Percentiles rank a stretch among this genome's conserved stretches.
Evolutionary conservation across 1,139 yeast species (phyloP).

Genomic region (Candida anutae): DNA sequence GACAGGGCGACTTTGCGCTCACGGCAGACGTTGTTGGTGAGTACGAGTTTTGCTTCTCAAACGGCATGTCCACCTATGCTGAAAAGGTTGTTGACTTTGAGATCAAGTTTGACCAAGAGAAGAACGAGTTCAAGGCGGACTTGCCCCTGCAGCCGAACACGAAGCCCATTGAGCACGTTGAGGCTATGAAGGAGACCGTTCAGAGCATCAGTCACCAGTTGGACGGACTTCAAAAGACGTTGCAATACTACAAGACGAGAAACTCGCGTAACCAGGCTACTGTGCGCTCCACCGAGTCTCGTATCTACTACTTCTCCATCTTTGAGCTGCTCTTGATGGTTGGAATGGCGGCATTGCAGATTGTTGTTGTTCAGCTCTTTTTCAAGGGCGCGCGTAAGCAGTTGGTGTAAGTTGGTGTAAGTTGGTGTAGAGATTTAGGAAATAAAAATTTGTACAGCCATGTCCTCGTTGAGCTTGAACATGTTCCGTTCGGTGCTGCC

Average conservation of each 20-base stretch:
- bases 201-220: conserved; percentile 61
- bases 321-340: conserved; percentile 77
- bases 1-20: conserved; percentile 82
- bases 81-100: conserved; percentile 90
- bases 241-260: conserved; percentile 87
- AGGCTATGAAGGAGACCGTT: conserved; percentile 52
- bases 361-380: conserved; percentile 75
- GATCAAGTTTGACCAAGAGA: conserved; percentile 36
- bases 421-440: too few relatives aligned
- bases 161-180: conserved; percentile 50
- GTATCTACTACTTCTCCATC: conserved; percentile 79
- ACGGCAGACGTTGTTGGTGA: conserved; percentile 69
- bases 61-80: conserved; percentile 79
- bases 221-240: conserved; percentile 52
- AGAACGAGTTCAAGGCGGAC: conserved; percentile 44
- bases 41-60: conserved; percentile 86
- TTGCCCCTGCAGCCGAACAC: conserved; percentile 58
- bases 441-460: too few relatives aligned
- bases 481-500: too few relatives aligned
- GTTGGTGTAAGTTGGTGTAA: conserved; percentile 55
- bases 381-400: conserved; percentile 82
- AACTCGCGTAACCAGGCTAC: conserved; percentile 89
- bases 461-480: too few relatives aligned
- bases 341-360: conserved; percentile 81
- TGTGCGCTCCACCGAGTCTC: conserved; percentile 77